Base-by-base conservation (phyloP, 2,329 filamentous ascomycete species). In the Verticillium klebahnii region DNA sequence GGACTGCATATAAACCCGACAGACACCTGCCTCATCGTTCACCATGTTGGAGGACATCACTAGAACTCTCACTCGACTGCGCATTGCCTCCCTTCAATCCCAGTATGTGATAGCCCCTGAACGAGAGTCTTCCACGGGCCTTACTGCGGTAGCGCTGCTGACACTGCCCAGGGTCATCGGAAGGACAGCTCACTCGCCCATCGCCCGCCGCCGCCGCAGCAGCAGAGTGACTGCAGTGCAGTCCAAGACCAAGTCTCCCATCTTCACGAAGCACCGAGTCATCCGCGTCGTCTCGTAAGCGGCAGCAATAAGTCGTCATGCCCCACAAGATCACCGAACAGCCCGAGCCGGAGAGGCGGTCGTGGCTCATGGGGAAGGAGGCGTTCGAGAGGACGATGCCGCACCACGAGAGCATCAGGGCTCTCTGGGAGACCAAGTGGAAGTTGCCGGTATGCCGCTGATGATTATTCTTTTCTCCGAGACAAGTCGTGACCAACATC, bases 371-470 rank as follows among this genome's bases (percentile, higher is more conserved):
- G 78, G 79, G 78, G 60, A 63, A 66, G 23, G 71, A 75, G 65
- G 75, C 74, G 52, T 82, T 78, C 68, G 74, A 78, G 68, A 68
- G 63, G 15, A 71, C 70, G 63, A 81, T 81, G 79, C 80, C 85
- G 23, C 86, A 89, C 69, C 84, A 88, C 66, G 77, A 80, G 37
- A 83, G 82, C 29, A 86, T 89, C 66, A 78, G 83, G 69, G 81
- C 82, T 11, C 75, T 90, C 32, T 93, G 90, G 89, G 87, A 91
- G 75, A 90, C 86, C 7, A 91, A 91, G 74, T 93, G 89, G 89
- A 87, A 87, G 74, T 78, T 82, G 67, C 87, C 87, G 5, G 86
- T 88, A 52, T 9, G 39, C 15, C 17, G 17, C 17, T 45, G 39
- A n/a, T 8, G 39, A 9, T 2, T n/a, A n/a, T 3, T 23, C 23